A percentile compares a stretch with the other conserved stretches of the same genome.
phyloP scores from a whole-genome alignment of 2,329 filamentous ascomycete genomes.

The Cordyceps farinosa region DNA sequence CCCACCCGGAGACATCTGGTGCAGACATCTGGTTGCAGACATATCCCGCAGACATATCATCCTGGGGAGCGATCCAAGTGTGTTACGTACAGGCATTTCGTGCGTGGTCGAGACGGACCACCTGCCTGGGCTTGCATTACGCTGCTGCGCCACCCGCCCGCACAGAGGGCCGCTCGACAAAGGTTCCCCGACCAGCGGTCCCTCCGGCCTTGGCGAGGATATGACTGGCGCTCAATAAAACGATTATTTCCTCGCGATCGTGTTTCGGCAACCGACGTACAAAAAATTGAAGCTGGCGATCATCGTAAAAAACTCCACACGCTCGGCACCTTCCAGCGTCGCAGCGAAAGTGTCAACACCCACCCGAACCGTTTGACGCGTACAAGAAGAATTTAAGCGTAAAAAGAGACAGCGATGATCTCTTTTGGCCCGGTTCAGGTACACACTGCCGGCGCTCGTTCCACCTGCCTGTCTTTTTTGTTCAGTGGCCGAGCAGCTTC shows the following conservation, averaged over 20 bases:
- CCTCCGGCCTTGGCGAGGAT: no score
- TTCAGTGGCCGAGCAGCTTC: conserved; percentile 3
- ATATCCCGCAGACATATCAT: not conserved
- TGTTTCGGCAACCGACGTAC: no score
- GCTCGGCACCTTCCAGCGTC: conserved; percentile 2
- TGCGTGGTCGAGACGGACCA: not conserved
- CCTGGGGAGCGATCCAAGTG: not conserved
- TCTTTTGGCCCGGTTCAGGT: not conserved
- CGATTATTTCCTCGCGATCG: not conserved
- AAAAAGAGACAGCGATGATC: conserved; percentile 4
- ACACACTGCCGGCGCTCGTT: not conserved
- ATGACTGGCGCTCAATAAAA: no score
- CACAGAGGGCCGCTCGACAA: not conserved
- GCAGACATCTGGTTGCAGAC: no score
- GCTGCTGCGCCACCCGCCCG: not conserved
- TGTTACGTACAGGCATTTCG: not conserved
- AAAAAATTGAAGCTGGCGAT: no score
- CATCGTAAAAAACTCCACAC: not conserved
- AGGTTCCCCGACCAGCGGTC: not conserved
- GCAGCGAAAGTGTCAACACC: not conserved
- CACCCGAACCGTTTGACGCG: not conserved
- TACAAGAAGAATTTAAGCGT: conserved; percentile 1
- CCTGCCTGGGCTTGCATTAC: conserved; percentile 5
- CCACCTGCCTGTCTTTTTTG: not conserved
- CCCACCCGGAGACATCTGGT: no score